Base-by-base conservation (phyloP, 139 green algal genomes). In the Chlorella vulgaris region DNA sequence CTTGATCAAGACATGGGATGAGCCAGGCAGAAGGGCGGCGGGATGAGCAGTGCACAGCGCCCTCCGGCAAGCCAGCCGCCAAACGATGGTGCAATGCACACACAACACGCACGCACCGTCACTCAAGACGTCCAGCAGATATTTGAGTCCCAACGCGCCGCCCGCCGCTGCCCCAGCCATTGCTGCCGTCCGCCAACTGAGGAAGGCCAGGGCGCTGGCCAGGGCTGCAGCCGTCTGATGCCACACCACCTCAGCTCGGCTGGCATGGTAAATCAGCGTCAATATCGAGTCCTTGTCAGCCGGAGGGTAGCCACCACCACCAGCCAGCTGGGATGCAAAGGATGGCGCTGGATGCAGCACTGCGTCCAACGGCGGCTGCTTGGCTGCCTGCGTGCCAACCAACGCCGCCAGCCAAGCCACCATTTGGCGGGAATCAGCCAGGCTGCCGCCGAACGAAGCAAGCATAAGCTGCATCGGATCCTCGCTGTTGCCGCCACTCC, bases 401-500 rank as follows among this genome's bases (percentile, higher is more conserved):
- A 78, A 2, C 4, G 26, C 5, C 18, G 70, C 50, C 68, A 75
- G 40, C 68, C 68, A 75, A 10, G 68, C 39, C 1, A 13, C 68
- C 2, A 60, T 7, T 26, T 60, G 18, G 7, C 58, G 38, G 26
- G 21, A 6, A 7, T 60, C 39, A 38, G 24, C 1, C 26, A 75
- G 28, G 68, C 68, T 61, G 40, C 68, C 68, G 22, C 3, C 7
- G n/a, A 40, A 75, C 4, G 28, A 7, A 7, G 40, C 68, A 2
- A 75, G 19, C 68, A 40, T 26, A 3, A 75, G 68, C 68, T 75
- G 69, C 42, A n/a, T n/a, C n/a, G n/a, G n/a, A n/a, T 10, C 28
- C 15, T 19, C 8, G 4, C 29, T 73, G 66, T 24, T 58, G 13
- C 66, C 8, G 36, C 36, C 66, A 51, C 4, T 10, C 21, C 7